Evolutionary conservation across 805 yeast genomes (phyloP).

Genomic region (Candida ortonii): DNA sequence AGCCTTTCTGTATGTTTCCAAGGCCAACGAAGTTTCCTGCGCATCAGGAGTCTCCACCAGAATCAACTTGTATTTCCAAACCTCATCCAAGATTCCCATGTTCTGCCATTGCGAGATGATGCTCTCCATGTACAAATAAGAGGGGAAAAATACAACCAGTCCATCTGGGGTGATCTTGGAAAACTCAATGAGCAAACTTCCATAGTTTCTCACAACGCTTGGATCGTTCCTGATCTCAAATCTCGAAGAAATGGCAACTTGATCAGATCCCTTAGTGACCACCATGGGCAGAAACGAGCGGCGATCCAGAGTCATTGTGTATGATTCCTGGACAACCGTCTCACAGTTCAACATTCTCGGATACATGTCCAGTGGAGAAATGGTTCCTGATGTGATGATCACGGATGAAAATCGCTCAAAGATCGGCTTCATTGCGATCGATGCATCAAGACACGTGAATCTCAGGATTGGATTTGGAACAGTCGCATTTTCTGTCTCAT

Average conservation of each 20-base stretch:
- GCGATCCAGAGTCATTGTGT: constrained; percentile 91
- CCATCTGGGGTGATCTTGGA: constrained; percentile 98
- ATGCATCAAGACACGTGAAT: constrained; percentile 94
- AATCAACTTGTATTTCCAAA: constrained; percentile 94
- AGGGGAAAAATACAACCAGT: constrained; percentile 95
- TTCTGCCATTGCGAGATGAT: constrained; percentile 98
- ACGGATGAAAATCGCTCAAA: constrained; percentile 91
- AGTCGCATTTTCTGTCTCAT: constrained; percentile 86
- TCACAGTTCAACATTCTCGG: constrained; percentile 94
- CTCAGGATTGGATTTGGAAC: constrained; percentile 95
- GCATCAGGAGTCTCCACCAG: constrained; percentile 98
- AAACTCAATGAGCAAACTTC: constrained; percentile 86
- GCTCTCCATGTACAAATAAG: constrained; percentile 96
- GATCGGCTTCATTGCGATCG: constrained; percentile 95
- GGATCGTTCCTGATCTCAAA: constrained; percentile 98
- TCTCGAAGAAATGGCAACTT: constrained; percentile 92
- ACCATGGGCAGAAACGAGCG: constrained; percentile 92
- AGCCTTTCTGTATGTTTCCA: constrained; percentile 94
- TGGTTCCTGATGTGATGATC: constrained; percentile 95
- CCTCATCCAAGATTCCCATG: constrained; percentile 97
- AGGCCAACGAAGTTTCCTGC: constrained; percentile 92
- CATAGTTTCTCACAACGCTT: constrained; percentile 94
- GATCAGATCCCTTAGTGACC: constrained; percentile 97
- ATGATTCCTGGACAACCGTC: constrained; percentile 90
- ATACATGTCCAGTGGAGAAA: constrained; percentile 97